A percentile compares a stretch with the other conserved stretches of the same genome.
phyloP scores from a whole-genome alignment of 2,329 filamentous ascomycete genomes.

The Colletotrichum brevisporum region DNA sequence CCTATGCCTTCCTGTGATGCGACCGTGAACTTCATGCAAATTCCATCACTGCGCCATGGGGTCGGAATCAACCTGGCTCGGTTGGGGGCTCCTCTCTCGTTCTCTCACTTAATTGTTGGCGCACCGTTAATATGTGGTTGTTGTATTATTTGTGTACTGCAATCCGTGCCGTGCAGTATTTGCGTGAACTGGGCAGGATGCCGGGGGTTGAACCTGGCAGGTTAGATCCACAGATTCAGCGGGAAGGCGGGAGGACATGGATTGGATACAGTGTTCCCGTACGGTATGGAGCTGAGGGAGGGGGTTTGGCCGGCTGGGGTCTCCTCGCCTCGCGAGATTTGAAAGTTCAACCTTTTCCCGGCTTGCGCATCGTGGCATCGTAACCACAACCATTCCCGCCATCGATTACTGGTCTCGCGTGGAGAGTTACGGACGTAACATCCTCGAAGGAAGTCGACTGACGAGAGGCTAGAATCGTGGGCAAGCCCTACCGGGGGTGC shows the following conservation, averaged over 20 bases:
- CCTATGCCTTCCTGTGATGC: slow-evolving; percentile 12
- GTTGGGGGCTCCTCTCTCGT: background rate
- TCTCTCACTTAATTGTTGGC: background rate
- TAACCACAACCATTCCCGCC: slow-evolving; percentile 1
- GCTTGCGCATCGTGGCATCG: slow-evolving; percentile 17
- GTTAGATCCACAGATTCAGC: slow-evolving; percentile 36
- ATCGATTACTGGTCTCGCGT: slow-evolving; percentile 10
- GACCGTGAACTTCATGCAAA: slow-evolving; percentile 32
- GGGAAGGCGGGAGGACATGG: slow-evolving; percentile 39
- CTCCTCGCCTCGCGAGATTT: slow-evolving; percentile 33
- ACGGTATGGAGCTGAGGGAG: slow-evolving; percentile 32
- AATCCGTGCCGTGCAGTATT: slow-evolving; percentile 19
- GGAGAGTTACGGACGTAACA: slow-evolving; percentile 35
- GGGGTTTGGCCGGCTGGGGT: slow-evolving; percentile 7
- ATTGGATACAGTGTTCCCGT: slow-evolving; percentile 38
- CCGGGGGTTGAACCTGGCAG: slow-evolving; percentile 29
- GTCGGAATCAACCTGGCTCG: background rate
- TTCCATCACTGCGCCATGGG: slow-evolving; percentile 9
- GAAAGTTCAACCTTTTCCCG: slow-evolving; percentile 20
- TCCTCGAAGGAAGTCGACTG: slow-evolving; percentile 12
- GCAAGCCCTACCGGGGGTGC: slow-evolving; percentile 21
- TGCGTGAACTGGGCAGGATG: slow-evolving; percentile 17
- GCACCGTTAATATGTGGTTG: slow-evolving; percentile 7
- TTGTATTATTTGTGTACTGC: slow-evolving; percentile 23
- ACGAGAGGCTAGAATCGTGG: slow-evolving; percentile 10